Conservation (phyloP, 345 rosid species). For the Populus ilicifolia region DNA sequence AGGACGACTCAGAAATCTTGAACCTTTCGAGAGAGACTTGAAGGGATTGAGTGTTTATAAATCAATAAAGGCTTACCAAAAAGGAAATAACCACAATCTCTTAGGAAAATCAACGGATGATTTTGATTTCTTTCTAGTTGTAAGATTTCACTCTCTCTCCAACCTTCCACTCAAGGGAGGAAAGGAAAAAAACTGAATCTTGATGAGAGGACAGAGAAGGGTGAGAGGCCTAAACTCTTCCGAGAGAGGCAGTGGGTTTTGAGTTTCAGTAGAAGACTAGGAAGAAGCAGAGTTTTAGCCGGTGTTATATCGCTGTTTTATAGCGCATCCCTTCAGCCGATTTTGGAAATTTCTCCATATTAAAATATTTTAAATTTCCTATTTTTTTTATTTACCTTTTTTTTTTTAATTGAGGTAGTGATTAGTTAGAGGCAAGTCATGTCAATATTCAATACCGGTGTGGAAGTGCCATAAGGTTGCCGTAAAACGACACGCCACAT, state of each 20-base stretch:
- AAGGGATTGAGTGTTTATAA: not conserved
- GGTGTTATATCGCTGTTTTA: conserved; percentile 39
- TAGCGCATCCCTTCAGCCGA: conserved; percentile 59
- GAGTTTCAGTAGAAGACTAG: not conserved
- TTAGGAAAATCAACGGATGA: no score
- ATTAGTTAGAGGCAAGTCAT: not conserved
- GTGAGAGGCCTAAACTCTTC: no score
- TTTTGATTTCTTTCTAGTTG: no score
- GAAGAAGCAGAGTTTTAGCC: conserved; percentile 22
- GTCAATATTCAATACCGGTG: not conserved
- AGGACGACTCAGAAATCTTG: conserved; percentile 13
- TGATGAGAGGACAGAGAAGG: not conserved
- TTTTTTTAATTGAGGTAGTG: not conserved
- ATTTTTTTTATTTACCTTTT: not conserved
- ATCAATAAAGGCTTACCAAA: not conserved
- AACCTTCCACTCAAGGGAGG: no score
- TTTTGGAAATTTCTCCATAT: conserved; percentile 19
- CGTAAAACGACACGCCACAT: conserved; percentile 48
- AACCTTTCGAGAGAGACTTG: no score
- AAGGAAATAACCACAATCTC: not conserved
- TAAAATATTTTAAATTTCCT: not conserved
- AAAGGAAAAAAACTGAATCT: not conserved
- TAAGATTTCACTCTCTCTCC: no score
- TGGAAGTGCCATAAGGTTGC: conserved; percentile 15
- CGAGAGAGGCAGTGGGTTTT: not conserved